Percentiles rank a stretch among this genome's conserved stretches.
Evolutionary conservation across 768 basidiomycete species (phyloP).

Genomic region (Rhizopogon roseolus): DNA sequence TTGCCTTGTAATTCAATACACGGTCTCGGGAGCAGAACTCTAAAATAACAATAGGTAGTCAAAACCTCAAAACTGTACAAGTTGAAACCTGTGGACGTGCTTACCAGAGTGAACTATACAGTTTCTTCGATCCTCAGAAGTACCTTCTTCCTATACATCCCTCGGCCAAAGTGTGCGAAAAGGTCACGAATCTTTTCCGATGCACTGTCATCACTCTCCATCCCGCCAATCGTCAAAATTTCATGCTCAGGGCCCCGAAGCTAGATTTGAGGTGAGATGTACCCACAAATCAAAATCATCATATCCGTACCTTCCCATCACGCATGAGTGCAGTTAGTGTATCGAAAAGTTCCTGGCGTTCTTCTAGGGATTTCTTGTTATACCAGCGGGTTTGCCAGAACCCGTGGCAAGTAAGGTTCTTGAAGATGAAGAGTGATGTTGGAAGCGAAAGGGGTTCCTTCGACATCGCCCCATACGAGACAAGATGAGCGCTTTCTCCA

Average conservation of each 20-base stretch:
- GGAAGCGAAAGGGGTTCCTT: constrained; percentile 75
- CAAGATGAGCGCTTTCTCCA: constrained; percentile 63
- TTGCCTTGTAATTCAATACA: too few species aligned
- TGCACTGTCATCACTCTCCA: constrained; percentile 34
- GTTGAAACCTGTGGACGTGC: too few species aligned
- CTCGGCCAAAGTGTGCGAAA: constrained; percentile 29
- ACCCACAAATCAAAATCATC: not conserved
- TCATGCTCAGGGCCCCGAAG: constrained; percentile 67
- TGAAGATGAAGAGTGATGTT: constrained; percentile 81
- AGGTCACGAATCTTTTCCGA: constrained; percentile 27
- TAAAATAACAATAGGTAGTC: too few species aligned
- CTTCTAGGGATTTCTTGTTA: constrained; percentile 36
- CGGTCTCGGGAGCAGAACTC: too few species aligned
- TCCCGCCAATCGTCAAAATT: constrained; percentile 48
- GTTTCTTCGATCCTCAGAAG: constrained; percentile 35
- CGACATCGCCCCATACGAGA: constrained; percentile 91
- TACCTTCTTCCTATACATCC: constrained; percentile 46
- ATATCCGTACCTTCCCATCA: constrained; percentile 43
- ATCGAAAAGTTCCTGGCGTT: constrained; percentile 47
- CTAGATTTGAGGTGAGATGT: constrained; percentile 30
- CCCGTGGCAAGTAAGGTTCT: constrained; percentile 68
- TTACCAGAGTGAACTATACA: not conserved
- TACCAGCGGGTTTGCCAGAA: constrained; percentile 83
- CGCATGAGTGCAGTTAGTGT: constrained; percentile 50
- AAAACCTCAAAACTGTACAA: too few species aligned